Conservation (phyloP, 352 stramenopile genomes). For the Phytophthora sansomeana region DNA sequence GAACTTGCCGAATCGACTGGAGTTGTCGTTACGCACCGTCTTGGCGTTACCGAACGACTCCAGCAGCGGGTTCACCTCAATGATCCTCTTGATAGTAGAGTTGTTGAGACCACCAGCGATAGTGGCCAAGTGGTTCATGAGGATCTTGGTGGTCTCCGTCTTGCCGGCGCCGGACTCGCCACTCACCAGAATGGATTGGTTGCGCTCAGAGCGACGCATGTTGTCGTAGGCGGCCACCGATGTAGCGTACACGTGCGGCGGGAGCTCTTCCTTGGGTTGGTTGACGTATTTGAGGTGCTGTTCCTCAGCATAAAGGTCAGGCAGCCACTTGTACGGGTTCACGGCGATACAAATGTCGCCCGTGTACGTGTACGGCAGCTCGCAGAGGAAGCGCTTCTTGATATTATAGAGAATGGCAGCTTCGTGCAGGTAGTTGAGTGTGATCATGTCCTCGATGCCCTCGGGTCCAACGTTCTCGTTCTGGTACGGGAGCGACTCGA, state of each 20-base stretch:
- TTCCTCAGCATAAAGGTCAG: conserved; percentile 87
- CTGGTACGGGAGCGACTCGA: conserved; percentile 86
- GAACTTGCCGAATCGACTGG: conserved; percentile 97
- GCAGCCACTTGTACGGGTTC: conserved; percentile 96
- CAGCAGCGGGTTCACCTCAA: conserved; percentile 98
- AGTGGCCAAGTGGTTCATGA: conserved; percentile 88
- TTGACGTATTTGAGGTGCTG: conserved; percentile 80
- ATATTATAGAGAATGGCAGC: conserved; percentile 92
- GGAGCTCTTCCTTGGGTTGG: conserved; percentile 77
- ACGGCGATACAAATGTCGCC: conserved; percentile 98
- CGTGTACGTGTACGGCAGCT: conserved; percentile 96
- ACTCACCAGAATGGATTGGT: conserved; percentile 90
- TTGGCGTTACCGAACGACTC: conserved; percentile 99
- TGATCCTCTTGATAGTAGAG: conserved; percentile 95
- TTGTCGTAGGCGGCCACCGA: conserved; percentile 83
- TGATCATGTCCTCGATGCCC: conserved; percentile 89
- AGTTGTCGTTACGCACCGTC: conserved; percentile 98
- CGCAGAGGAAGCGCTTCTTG: conserved; percentile 80
- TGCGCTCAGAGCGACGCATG: conserved; percentile 72
- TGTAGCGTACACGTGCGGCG: conserved; percentile 82
- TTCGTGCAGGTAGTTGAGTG: conserved; percentile 92
- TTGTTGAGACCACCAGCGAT: conserved; percentile 89
- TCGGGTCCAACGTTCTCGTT: conserved; percentile 74
- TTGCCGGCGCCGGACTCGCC: conserved; percentile 93
- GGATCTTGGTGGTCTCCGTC: conserved; percentile 96